Evolutionary conservation across 2,329 filamentous ascomycete species (phyloP), one percentile per base, ranked within the genome.

Genomic region (Pseudopithomyces chartarum): DNA sequence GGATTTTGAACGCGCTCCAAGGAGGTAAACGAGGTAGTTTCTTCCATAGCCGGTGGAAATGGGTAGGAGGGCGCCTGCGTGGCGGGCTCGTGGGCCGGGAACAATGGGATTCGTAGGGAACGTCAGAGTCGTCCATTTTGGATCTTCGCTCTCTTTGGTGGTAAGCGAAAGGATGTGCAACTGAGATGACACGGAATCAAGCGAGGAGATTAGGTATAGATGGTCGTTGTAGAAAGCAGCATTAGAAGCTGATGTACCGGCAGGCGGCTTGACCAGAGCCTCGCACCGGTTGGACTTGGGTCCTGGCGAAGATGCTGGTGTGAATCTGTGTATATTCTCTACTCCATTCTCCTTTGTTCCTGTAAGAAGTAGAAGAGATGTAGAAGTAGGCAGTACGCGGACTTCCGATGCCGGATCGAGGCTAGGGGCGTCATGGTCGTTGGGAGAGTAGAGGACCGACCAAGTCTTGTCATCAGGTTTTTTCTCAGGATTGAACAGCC

Each of bases 1-100:
- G 15, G 54, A 55, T 20, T 59, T 52, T 26, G 34, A 60, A 33
- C 63, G 67, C 36, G 56, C 65, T 7, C 78, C 79, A 29, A 81
- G 73, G 39, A 80, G 66, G 62, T 80, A 79, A 1, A 78, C 61
- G 6, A 81, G 71, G 60, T 79, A 81, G 40, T 78, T 74, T 6
- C 79, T 73, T 13, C 79, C 79, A 50, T 78, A 76, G 12, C 78
- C 78, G 1, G 78, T 81, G 0, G 71, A 74, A 20, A 81, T 62
- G 0, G 78, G 77, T 0, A 80, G 56, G 0, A 80, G 60, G 1
- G 73, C 74, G 15, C 74, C 78, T 7, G 74, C 71, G 8, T 70
- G 64, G 20, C 78, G 69, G 17, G 76, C 73, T 17, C 70, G 66
- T 2, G 79, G 78, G 1, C 78, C 78, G n/a, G 77, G 74, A 1